phyloP scores from a whole-genome alignment of 2,329 filamentous ascomycete species.

The Neofusicoccum ribis region DNA sequence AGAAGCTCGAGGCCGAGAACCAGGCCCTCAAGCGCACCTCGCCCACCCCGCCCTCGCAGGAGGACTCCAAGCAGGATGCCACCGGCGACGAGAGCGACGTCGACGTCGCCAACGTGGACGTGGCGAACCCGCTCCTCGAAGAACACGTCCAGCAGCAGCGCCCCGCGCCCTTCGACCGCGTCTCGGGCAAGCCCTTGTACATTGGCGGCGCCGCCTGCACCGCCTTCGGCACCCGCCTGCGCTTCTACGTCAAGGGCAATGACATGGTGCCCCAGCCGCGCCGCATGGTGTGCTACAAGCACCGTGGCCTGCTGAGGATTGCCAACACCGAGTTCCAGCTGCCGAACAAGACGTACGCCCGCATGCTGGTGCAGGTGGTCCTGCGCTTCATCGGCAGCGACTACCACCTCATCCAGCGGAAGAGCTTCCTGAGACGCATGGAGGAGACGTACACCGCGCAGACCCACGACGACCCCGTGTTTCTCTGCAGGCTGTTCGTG shows the following conservation, averaged over 20 bases:
- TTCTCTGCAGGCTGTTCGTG: conserved; percentile 24
- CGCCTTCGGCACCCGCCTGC: conserved; percentile 27
- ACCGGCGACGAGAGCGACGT: conserved; percentile 1
- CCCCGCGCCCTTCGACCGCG: conserved; percentile 16
- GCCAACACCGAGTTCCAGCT: conserved; percentile 23
- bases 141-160: conserved; percentile 23
- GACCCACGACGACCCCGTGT: conserved; percentile 20
- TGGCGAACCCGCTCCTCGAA: conserved; percentile 28
- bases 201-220: conserved; percentile 28
- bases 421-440: conserved; percentile 18
- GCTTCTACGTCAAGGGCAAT: conserved; percentile 24
- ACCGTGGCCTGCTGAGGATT: conserved; percentile 17
- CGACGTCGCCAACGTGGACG: conserved; percentile 21
- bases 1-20: conserved; percentile 27
- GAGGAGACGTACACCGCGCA: conserved; percentile 19
- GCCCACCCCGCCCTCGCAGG: conserved; percentile 15
- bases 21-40: conserved; percentile 20
- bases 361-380: conserved; percentile 26
- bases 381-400: conserved; percentile 25
- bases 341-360: conserved; percentile 28
- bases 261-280: conserved; percentile 24
- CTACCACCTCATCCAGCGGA: conserved; percentile 19
- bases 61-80: not conserved
- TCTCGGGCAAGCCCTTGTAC: conserved; percentile 22
- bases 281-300: conserved; percentile 21